phyloP scores from a whole-genome alignment of 805 yeast species.

The Candida glaebosa region DNA sequence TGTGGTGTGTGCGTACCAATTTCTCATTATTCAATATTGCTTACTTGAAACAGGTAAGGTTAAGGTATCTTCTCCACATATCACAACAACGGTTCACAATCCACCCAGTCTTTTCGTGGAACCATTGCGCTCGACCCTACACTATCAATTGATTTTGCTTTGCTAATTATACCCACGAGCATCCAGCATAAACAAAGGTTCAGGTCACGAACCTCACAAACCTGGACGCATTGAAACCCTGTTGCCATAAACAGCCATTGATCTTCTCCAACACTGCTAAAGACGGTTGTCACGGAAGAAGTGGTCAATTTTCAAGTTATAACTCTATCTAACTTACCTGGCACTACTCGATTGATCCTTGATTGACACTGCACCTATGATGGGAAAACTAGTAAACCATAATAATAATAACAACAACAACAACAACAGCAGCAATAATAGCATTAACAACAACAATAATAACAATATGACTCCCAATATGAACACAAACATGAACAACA shows the following conservation, averaged over 20 bases:
- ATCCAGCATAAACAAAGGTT: no score
- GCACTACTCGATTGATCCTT: no score
- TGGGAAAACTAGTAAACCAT: background rate
- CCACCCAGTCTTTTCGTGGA: background rate
- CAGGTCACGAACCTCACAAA: background rate
- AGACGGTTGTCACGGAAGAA: no score
- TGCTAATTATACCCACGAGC: no score
- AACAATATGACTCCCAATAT: background rate
- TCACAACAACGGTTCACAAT: background rate
- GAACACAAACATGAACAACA: background rate
- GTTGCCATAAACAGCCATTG: no score
- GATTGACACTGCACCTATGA: background rate
- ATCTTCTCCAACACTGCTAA: no score
- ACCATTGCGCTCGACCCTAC: background rate
- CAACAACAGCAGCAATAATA: no score
- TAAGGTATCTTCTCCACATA: background rate
- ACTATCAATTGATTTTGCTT: no score
- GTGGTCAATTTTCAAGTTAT: background rate
- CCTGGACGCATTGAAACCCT: no score
- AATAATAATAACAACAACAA: no score
- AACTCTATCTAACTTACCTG: no score
- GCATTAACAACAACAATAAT: background rate
- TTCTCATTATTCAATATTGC: background rate
- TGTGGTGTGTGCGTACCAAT: background rate
- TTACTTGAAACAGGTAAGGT: background rate